Conservation (phyloP, 2,329 filamentous ascomycete genomes). For the Colletotrichum kahawae region DNA sequence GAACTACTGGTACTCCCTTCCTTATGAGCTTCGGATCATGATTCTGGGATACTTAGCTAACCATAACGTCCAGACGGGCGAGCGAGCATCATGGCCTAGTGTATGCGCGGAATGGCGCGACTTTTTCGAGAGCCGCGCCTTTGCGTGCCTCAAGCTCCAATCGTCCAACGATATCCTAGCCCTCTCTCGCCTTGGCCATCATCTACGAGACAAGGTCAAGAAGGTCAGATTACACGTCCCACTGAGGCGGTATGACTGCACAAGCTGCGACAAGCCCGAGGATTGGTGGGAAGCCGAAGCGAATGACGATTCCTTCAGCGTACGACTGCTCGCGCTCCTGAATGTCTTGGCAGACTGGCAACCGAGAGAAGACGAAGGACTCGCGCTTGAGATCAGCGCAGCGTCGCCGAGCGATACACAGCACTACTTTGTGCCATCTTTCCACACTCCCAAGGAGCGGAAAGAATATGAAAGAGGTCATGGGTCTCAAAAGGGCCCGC, state of each 20-base stretch:
- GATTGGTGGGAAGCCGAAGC: fast-evolving
- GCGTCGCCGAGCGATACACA: background rate
- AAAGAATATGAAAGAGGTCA: too few species aligned
- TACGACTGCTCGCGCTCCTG: fast-evolving
- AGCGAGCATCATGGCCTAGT: background rate
- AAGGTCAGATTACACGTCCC: background rate
- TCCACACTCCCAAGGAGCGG: too few species aligned
- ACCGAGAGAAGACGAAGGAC: fast-evolving
- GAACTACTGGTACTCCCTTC: background rate
- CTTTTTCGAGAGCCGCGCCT: background rate
- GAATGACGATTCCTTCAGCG: background rate
- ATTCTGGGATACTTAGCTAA: background rate
- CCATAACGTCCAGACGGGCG: background rate
- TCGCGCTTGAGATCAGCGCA: background rate
- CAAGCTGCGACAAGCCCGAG: background rate
- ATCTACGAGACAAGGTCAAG: background rate
- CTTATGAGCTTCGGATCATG: background rate
- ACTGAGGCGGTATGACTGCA: background rate
- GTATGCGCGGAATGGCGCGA: background rate
- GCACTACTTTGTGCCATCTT: background rate
- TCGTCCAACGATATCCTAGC: background rate
- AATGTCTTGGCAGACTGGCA: background rate
- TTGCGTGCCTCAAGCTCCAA: background rate
- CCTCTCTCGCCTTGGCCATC: background rate
- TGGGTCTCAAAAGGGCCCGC: background rate